phyloP scores from a whole-genome alignment of 2,329 filamentous ascomycete genomes.

The Talaromyces verruculosus region DNA sequence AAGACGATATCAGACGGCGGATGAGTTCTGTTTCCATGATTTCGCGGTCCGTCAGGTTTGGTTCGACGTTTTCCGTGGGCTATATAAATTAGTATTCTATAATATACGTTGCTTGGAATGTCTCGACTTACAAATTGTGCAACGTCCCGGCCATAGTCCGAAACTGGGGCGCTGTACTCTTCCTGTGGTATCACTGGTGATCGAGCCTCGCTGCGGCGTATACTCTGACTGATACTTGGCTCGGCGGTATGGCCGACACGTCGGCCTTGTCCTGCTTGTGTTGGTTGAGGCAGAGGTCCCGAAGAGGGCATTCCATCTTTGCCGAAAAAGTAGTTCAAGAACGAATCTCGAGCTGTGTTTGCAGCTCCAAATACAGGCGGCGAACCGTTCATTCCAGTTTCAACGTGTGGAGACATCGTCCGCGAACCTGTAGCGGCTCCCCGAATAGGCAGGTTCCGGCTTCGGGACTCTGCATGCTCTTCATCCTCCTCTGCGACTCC shows the following conservation, averaged over 20 bases:
- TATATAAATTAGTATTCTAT: slow-evolving; percentile 24
- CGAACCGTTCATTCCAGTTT: slow-evolving; percentile 61
- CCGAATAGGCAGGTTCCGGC: slow-evolving; percentile 56
- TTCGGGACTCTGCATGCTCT: slow-evolving; percentile 57
- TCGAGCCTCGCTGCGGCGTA: slow-evolving; percentile 63
- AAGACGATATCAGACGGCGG: slow-evolving; percentile 91
- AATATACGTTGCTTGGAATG: background rate
- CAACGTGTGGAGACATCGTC: slow-evolving; percentile 79
- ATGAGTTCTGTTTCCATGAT: slow-evolving; percentile 97
- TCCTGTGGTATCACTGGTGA: slow-evolving; percentile 48
- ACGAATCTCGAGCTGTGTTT: slow-evolving; percentile 76
- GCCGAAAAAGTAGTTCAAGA: slow-evolving; percentile 98
- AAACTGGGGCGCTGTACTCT: slow-evolving; percentile 35
- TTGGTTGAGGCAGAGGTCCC: slow-evolving; percentile 44
- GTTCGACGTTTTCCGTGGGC: slow-evolving; percentile 61
- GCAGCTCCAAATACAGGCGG: slow-evolving; percentile 62
- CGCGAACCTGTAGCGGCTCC: slow-evolving; percentile 62
- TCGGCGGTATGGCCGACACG: slow-evolving; percentile 79
- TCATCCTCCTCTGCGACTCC: slow-evolving; percentile 70
- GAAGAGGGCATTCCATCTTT: slow-evolving; percentile 68
- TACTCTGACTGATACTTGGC: slow-evolving; percentile 78
- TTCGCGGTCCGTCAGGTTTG: slow-evolving; percentile 90
- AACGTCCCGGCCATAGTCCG: slow-evolving; percentile 45
- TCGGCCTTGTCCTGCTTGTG: slow-evolving; percentile 47
- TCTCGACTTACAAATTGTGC: slow-evolving; percentile 50